Percentiles rank a stretch among this genome's conserved stretches.
phyloP scores from a whole-genome alignment of 139 green algal species.

The Chlamydomonas schloesseri region DNA sequence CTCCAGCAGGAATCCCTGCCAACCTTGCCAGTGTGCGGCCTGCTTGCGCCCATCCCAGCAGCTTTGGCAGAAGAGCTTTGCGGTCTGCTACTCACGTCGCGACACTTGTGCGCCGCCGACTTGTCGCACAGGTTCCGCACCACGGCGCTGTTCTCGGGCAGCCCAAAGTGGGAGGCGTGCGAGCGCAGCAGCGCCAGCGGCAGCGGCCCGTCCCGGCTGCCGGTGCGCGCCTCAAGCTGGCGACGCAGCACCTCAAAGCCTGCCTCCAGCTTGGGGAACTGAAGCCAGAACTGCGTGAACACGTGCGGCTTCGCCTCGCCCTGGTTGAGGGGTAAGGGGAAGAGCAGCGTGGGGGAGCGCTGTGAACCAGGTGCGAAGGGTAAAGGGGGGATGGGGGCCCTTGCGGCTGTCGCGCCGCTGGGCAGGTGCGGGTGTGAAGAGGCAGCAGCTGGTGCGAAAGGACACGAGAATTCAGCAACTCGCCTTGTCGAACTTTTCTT shows the following conservation, averaged over 20 bases:
- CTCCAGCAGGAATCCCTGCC: no score
- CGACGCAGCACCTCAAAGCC: conserved; percentile 27
- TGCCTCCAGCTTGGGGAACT: conserved; percentile 42
- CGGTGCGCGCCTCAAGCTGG: conserved; percentile 26
- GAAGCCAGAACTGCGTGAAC: conserved; percentile 48
- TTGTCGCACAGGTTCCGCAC: conserved; percentile 13
- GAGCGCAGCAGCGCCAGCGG: conserved; percentile 11
- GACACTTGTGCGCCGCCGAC: neutral
- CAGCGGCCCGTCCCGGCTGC: conserved; percentile 26
- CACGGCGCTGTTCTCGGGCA: neutral
- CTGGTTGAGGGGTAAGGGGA: neutral
- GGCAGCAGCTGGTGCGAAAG: neutral
- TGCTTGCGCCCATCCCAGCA: no score
- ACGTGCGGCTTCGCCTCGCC: conserved; percentile 33
- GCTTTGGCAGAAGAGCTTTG: no score
- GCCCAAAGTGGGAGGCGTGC: neutral
- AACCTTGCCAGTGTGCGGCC: no score
- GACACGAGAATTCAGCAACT: neutral
- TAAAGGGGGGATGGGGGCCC: no score
- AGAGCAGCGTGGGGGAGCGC: no score
- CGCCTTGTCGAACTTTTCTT: conserved; percentile 30
- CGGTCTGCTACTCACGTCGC: no score
- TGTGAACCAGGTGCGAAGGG: neutral
- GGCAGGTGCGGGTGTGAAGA: no score
- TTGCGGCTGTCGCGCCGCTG: no score